These are phyloP conservation scores for Fusarium floridanum DNA, from an alignment of 2,329 filamentous ascomycete genomes.

Conservation along the genomic window DNA sequence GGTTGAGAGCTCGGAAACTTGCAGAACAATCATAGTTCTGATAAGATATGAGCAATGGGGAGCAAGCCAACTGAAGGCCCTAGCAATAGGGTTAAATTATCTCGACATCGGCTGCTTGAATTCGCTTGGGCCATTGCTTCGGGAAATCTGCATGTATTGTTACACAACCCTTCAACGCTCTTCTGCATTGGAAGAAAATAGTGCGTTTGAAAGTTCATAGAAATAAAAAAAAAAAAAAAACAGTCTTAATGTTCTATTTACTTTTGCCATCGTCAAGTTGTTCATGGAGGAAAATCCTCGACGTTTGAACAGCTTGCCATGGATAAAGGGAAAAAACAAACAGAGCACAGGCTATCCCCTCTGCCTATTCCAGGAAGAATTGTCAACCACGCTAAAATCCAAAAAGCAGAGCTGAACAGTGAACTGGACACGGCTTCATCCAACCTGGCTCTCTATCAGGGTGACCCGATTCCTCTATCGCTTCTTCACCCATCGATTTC, in stretches of 20 bases:
- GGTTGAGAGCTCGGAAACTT: neutral
- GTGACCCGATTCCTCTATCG: neutral
- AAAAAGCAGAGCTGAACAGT: neutral
- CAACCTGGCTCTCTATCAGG: neutral
- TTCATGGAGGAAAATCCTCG: neutral
- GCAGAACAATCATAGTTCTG: neutral
- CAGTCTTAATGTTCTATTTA: too few relatives aligned
- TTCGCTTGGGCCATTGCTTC: neutral
- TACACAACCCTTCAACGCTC: neutral
- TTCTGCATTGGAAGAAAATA: neutral
- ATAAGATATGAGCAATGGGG: neutral
- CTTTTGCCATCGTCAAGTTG: too few relatives aligned
- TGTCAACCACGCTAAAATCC: neutral
- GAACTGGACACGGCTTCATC: neutral
- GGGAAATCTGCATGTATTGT: neutral
- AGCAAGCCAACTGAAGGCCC: neutral
- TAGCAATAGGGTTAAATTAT: neutral
- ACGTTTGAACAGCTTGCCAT: neutral
- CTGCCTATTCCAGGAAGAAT: neutral
- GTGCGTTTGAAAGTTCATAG: neutral
- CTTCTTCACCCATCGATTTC: neutral
- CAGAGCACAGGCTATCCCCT: neutral
- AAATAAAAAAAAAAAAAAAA: neutral
- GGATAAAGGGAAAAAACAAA: neutral
- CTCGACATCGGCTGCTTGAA: neutral